Evolutionary conservation across 2,329 filamentous ascomycete species (phyloP), one percentile per base, ranked within the genome.

Genomic region (Cytospora schulzeri): DNA sequence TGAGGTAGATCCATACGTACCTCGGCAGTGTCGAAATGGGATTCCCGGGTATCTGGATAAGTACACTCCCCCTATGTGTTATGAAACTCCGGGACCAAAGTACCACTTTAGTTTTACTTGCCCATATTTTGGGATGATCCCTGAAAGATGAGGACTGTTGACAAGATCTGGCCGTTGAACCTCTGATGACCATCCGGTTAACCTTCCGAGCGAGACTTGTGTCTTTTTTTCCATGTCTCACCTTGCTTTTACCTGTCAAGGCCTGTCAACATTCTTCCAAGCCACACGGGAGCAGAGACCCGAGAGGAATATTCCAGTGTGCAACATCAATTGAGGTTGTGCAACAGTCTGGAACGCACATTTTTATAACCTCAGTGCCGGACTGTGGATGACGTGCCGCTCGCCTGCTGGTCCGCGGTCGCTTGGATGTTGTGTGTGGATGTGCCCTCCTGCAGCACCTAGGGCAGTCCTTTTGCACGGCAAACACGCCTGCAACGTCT

Each of bases 381-480:
- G 58, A 14, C 58, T 41, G 26, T 29, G 59, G n/a, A 61, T 61
- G 62, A 65, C 62, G 65, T 67, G 62, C 62, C 62, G 56, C 26
- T 56, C 38, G 60, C 55, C 62, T 52, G 38, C 51, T 60, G 58
- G n/a, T 55, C 59, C 53, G 51, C 65, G 48, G 35, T 51, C 60
- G 60, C 60, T 62, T 62, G 60, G 22, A 59, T 56, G 50, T 9
- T 9, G 29, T 31, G 29, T 31, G 4, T 31, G 4, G 4, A 5
- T 53, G 60, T 45, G 55, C 52, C 55, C 35, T 61, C 58, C 31
- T 38, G 38, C 28, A 33, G n/a, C n/a, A 60, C 15, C 48, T 45
- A 55, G 52, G 15, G 62, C 62, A 51, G 65, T 57, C n/a, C 62
- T 51, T n/a, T n/a, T n/a, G n/a, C n/a, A n/a, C n/a, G n/a, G 12